Percentiles rank a stretch among this genome's conserved stretches.
phyloP scores from a whole-genome alignment of 129 eudicot genomes.

The Flaveria robusta region DNA sequence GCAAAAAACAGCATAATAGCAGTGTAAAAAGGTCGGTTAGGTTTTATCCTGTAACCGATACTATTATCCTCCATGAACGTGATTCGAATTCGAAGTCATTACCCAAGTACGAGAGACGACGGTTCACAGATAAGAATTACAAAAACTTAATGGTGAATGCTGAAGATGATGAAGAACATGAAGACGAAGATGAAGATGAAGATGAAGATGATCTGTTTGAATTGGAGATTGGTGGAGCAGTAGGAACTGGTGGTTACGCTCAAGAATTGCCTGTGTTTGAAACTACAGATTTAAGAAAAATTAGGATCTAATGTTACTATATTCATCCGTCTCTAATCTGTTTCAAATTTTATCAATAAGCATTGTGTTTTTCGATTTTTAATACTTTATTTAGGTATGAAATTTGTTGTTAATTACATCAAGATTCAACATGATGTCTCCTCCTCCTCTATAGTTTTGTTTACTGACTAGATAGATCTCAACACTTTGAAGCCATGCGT shows the following conservation, averaged over 20 bases:
- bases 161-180: conserved; percentile 49
- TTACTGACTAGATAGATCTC: no score
- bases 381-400: no score
- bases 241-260: conserved; percentile 41
- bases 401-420: no score
- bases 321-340: no score
- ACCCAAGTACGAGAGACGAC: neutral
- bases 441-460: no score
- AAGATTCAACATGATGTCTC: no score
- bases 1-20: conserved; percentile 33
- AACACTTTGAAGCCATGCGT: no score
- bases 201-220: conserved; percentile 88
- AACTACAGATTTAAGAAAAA: conserved; percentile 63
- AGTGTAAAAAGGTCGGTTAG: conserved; percentile 63
- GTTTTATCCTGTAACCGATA: conserved; percentile 60
- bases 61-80: conserved; percentile 34
- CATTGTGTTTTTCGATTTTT: neutral
- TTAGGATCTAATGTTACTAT: conserved; percentile 33
- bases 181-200: no score
- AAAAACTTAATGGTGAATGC: conserved; percentile 32
- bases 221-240: conserved; percentile 56
- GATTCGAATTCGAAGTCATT: conserved; percentile 14
- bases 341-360: conserved; percentile 23
- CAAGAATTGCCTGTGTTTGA: conserved; percentile 84
- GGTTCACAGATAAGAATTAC: conserved; percentile 37